Percentiles rank a stretch among this genome's conserved stretches.
Evolutionary conservation across 2,329 filamentous ascomycete species (phyloP).

Genomic region (Aspergillus sp.): DNA sequence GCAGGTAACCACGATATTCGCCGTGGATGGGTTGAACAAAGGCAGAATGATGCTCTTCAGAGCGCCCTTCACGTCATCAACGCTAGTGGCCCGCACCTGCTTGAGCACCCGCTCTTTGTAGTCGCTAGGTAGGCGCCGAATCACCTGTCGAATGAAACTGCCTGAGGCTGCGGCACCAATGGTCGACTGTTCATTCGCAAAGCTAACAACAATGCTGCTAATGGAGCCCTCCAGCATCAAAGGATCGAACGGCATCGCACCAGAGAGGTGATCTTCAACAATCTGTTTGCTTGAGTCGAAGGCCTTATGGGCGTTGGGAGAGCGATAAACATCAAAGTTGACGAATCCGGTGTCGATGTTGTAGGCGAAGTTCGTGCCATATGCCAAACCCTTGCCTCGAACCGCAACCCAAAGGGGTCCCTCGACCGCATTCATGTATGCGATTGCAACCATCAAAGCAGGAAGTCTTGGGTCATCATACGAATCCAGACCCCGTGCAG

Average conservation of each 20-base stretch:
- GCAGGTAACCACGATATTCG: slow-evolving; percentile 87
- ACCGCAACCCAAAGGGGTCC: slow-evolving; percentile 93
- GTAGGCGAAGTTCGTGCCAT: slow-evolving; percentile 77
- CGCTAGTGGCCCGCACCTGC: slow-evolving; percentile 72
- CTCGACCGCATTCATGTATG: slow-evolving; percentile 90
- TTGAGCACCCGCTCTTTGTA: slow-evolving; percentile 77
- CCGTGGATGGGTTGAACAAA: slow-evolving; percentile 75
- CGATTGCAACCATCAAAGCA: slow-evolving; percentile 80
- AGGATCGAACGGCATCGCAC: slow-evolving; percentile 71
- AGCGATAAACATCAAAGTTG: slow-evolving; percentile 84
- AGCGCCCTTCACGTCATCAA: slow-evolving; percentile 73
- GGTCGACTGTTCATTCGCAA: slow-evolving; percentile 86
- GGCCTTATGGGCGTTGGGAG: slow-evolving; percentile 84
- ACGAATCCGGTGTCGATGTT: slow-evolving; percentile 78
- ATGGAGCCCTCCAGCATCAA: slow-evolving; percentile 87
- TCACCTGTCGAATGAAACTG: slow-evolving; percentile 79
- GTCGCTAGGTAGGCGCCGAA: slow-evolving; percentile 72
- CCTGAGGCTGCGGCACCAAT: slow-evolving; percentile 78
- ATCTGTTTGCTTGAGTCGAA: slow-evolving; percentile 75
- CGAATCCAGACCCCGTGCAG: slow-evolving; percentile 70
- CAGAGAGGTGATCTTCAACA: slow-evolving; percentile 72
- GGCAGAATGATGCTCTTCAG: slow-evolving; percentile 76
- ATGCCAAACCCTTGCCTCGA: slow-evolving; percentile 89
- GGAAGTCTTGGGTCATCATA: slow-evolving; percentile 77
- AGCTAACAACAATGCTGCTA: slow-evolving; percentile 79